Base-by-base conservation (phyloP, 306 rosid species). In the Hippophae tibetana region DNA sequence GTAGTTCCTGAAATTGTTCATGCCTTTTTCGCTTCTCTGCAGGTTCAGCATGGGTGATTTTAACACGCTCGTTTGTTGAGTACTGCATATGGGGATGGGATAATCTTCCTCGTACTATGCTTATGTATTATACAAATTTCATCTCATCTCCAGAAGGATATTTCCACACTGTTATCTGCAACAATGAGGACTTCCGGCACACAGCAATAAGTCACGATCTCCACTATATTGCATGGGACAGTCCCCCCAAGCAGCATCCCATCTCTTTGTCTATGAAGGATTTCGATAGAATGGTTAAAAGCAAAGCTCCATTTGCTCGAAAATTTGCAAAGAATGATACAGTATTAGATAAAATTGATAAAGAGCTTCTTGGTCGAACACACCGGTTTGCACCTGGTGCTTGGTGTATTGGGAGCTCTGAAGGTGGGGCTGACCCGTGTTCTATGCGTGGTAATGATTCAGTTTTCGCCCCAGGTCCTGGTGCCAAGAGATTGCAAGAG, bases 221-320 rank as follows among this genome's bases (percentile, higher is more conserved):
- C 62, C 99, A 92, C 79, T 88, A 83, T 85, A 92, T 92, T 59
- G 99, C 95, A 51, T 92, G 99, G 99, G 99, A 88, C 90, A 88
- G 13, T 54, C 97, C 99, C 41, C 99, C 99, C 10, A 92, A 86
- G 94, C 99, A 92, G 77, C 99, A 92, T 55, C 99, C 99, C 27
- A 52, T 63, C 51, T 63, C 77, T 10, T 69, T 92, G 78, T 74
- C 95, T 27, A 74, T 73, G 83, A 88, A 84, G 79, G 88, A 88
- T 72, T 92, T 82, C 12, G 81, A 82, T 51, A 84, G 78, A 65
- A 92, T 88, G 96, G 95, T 89, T 23, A 54, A 66, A 13, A 92
- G 97, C 87, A 88, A 72, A 0, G 99, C 99, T 5, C 89, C 85
- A 0, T 92, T 92, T 66, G 99, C 97, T 7, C 74, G 95, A 13